Conservation (phyloP, 306 rosid genomes). For the Hippophae tibetana region DNA sequence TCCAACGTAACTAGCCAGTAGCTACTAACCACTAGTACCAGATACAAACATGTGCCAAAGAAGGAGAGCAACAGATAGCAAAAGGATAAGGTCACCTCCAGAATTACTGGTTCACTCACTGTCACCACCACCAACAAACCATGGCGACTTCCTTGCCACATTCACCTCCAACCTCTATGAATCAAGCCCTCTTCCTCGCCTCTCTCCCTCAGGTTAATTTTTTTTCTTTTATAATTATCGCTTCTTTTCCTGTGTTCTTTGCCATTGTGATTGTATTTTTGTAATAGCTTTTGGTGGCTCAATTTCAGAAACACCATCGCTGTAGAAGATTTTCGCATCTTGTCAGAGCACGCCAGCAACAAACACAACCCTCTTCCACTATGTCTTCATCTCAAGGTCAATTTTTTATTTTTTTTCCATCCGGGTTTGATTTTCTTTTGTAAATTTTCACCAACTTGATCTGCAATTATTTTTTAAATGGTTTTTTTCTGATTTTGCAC, state of each 20-base stretch:
- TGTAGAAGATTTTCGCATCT: slow-evolving; percentile 49
- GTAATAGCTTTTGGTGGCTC: slow-evolving; percentile 8
- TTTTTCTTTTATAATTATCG: slow-evolving; percentile 1
- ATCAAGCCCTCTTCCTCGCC: slow-evolving; percentile 43
- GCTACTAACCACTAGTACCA: too few relatives aligned
- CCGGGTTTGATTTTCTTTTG: slow-evolving; percentile 1
- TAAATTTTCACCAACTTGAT: neutral
- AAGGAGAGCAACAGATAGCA: too few relatives aligned
- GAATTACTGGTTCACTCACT: too few relatives aligned
- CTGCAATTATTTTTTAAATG: neutral
- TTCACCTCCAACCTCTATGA: slow-evolving; percentile 37
- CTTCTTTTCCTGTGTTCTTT: neutral
- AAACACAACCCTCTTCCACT: slow-evolving; percentile 26
- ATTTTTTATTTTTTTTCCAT: neutral
- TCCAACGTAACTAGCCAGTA: too few relatives aligned
- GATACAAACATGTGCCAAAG: too few relatives aligned
- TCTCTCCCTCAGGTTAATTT: slow-evolving; percentile 57
- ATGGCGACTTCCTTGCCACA: slow-evolving; percentile 72
- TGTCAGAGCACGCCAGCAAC: slow-evolving; percentile 46
- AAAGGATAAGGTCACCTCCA: too few relatives aligned
- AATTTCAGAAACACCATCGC: slow-evolving; percentile 39
- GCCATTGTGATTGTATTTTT: neutral
- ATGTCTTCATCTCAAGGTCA: slow-evolving; percentile 53
- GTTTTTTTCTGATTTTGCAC: neutral
- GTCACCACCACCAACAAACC: slow-evolving; percentile 13